Conservation (phyloP, 805 yeast genomes). For the Wickerhamiella dianesei region DNA sequence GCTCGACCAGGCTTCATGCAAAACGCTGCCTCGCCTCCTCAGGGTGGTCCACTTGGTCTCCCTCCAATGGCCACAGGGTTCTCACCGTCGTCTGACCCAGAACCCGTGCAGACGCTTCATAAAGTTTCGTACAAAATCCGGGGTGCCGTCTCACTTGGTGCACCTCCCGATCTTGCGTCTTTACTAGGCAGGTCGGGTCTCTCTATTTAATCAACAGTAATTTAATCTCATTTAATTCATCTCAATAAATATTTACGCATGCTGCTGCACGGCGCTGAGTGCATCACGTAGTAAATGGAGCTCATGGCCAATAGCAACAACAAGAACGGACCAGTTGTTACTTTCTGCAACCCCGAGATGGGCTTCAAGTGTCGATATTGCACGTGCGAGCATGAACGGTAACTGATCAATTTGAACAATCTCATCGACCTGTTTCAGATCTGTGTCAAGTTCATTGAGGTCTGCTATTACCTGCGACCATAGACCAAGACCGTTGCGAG, state of each 20-base stretch:
- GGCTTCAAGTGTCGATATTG: slow-evolving; percentile 8
- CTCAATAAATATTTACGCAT: not conserved
- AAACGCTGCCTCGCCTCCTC: not conserved
- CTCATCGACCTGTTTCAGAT: slow-evolving; percentile 8
- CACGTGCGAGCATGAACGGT: slow-evolving; percentile 9
- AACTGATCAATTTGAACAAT: slow-evolving; percentile 11
- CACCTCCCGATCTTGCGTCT: not conserved
- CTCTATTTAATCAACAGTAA: not conserved
- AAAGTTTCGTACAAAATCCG: not conserved
- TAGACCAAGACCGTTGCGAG: slow-evolving; percentile 6
- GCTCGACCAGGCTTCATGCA: not conserved
- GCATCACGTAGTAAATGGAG: slow-evolving; percentile 19
- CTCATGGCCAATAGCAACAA: slow-evolving; percentile 24
- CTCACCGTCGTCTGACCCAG: not conserved
- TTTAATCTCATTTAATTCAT: no score
- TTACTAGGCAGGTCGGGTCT: not conserved
- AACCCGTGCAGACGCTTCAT: not conserved
- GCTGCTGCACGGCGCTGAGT: slow-evolving; percentile 13
- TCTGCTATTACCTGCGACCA: slow-evolving; percentile 9
- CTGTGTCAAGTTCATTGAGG: slow-evolving; percentile 15
- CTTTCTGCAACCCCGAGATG: slow-evolving; percentile 12
- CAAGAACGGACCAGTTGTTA: slow-evolving; percentile 20
- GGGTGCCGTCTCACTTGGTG: not conserved
- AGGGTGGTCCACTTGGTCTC: not conserved
- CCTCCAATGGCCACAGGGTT: not conserved